These are phyloP conservation scores for Letharia lupina DNA, from an alignment of 495 filamentous ascomycete genomes.

Conservation along the genomic window DNA sequence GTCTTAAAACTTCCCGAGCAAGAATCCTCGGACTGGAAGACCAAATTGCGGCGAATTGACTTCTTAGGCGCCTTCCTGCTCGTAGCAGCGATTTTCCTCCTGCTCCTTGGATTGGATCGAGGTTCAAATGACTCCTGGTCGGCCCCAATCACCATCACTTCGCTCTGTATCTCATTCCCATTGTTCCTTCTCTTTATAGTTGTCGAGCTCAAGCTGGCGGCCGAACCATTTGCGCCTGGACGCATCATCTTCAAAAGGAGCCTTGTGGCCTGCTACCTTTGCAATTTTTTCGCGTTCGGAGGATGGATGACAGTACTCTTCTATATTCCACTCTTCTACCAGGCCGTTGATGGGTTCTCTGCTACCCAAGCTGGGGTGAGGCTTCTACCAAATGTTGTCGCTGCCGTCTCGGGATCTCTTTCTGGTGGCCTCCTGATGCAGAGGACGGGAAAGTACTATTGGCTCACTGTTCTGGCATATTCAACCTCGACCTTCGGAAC, in stretches of 20 bases:
- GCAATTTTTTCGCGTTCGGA: constrained; percentile 70
- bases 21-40: constrained; percentile 49
- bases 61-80: constrained; percentile 67
- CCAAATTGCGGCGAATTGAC: constrained; percentile 65
- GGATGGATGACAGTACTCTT: constrained; percentile 59
- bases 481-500: constrained; percentile 43
- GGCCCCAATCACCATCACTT: constrained; percentile 48
- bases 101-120: constrained; percentile 69
- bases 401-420: constrained; percentile 59
- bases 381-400: constrained; percentile 57
- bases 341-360: constrained; percentile 57
- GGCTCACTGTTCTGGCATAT: constrained; percentile 58
- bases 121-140: constrained; percentile 69
- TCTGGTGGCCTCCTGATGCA: constrained; percentile 65
- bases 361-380: constrained; percentile 58
- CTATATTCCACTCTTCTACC: constrained; percentile 73
- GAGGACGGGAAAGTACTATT: constrained; percentile 69
- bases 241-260: constrained; percentile 67
- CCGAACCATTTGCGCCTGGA: constrained; percentile 70
- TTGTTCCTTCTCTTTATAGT: constrained; percentile 61
- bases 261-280: constrained; percentile 59
- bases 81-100: constrained; percentile 59
- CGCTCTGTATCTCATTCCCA: constrained; percentile 47
- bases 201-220: constrained; percentile 62
- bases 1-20: constrained; percentile 52